Conservation (phyloP, 1,139 yeast genomes). For the Yamadazyma aaseri region DNA sequence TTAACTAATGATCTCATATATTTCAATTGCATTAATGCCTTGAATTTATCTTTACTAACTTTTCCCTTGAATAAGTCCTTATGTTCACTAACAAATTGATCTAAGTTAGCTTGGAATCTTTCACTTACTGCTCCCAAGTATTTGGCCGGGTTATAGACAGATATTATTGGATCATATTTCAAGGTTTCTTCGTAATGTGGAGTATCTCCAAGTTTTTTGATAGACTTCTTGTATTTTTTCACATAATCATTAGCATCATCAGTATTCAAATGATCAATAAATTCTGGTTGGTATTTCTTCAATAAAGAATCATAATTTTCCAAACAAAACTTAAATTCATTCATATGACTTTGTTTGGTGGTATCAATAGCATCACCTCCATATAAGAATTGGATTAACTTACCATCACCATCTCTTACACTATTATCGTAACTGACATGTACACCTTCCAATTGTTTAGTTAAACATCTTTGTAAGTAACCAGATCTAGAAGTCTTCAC, state of each 20-base stretch:
- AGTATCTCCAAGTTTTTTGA: conserved; percentile 61
- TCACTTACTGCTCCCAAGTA: conserved; percentile 94
- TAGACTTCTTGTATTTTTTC: conserved; percentile 76
- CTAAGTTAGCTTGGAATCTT: conserved; percentile 78
- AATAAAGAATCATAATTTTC: conserved; percentile 87
- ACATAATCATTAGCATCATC: conserved; percentile 76
- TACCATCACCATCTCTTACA: conserved; percentile 94
- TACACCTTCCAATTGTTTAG: conserved; percentile 97
- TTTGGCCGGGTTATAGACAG: conserved; percentile 83
- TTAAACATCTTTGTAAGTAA: conserved; percentile 96
- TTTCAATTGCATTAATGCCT: conserved; percentile 96
- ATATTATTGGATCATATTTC: conserved; percentile 87
- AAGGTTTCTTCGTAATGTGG: conserved; percentile 62
- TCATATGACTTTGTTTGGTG: conserved; percentile 91
- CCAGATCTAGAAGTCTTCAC: conserved; percentile 99
- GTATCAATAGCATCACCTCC: conserved; percentile 98
- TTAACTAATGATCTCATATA: conserved; percentile 93
- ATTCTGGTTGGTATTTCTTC: conserved; percentile 82
- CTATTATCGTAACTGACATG: conserved; percentile 92
- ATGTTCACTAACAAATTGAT: conserved; percentile 60
- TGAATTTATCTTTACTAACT: conserved; percentile 81
- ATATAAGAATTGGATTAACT: conserved; percentile 89
- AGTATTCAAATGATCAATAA: conserved; percentile 58
- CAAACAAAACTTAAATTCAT: conserved; percentile 88
- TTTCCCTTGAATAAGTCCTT: conserved; percentile 56